phyloP scores from a whole-genome alignment of 2,329 filamentous ascomycete genomes.

The Dactylellina drechsleri region DNA sequence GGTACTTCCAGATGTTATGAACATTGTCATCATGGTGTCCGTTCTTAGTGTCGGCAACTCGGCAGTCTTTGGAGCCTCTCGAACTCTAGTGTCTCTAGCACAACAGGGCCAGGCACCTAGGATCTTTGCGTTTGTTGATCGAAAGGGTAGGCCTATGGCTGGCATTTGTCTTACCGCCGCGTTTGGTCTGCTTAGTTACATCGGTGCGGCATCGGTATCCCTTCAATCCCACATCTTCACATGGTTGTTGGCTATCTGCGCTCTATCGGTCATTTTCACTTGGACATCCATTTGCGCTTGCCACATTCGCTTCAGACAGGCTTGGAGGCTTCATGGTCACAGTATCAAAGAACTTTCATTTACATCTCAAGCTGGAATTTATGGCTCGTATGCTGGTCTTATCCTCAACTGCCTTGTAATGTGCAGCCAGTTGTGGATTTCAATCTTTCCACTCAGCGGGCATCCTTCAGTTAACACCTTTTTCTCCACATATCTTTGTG shows the following conservation, averaged over 20 bases:
- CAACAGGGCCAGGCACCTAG: conserved; percentile 85
- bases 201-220: conserved; percentile 70
- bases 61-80: conserved; percentile 87
- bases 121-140: conserved; percentile 82
- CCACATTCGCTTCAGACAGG: conserved; percentile 88
- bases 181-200: conserved; percentile 79
- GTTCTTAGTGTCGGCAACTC: conserved; percentile 93
- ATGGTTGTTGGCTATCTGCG: conserved; percentile 82
- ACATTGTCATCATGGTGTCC: conserved; percentile 90
- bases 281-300: conserved; percentile 88
- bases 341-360: conserved; percentile 82
- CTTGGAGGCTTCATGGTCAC: conserved; percentile 77
- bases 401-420: conserved; percentile 79
- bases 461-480: conserved; percentile 71
- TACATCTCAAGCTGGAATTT: conserved; percentile 78
- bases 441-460: conserved; percentile 75
- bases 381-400: conserved; percentile 83
- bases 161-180: conserved; percentile 75
- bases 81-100: conserved; percentile 87
- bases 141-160: conserved; percentile 79
- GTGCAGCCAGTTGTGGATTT: conserved; percentile 87
- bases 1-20: conserved; percentile 87
- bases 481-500: conserved; percentile 77
- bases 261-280: conserved; percentile 78
- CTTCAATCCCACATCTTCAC: conserved; percentile 73